Conservation (phyloP, 2,329 filamentous ascomycete genomes). For the Lecanicillium sp. region DNA sequence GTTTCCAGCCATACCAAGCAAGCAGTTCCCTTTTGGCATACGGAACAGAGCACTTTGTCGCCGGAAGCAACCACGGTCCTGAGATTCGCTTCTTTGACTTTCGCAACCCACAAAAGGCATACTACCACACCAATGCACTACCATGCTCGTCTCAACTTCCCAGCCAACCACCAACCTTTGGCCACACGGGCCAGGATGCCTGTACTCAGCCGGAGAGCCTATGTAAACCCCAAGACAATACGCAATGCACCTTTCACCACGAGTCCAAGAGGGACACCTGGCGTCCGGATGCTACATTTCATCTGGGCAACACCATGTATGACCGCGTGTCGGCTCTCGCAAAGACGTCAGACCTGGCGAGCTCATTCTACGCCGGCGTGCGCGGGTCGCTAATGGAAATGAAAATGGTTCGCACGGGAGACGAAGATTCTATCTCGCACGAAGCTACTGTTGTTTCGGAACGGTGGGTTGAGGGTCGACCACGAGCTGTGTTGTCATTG, state of each 20-base stretch:
- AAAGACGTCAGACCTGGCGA: background rate
- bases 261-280: background rate
- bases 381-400: background rate
- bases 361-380: background rate
- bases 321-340: background rate
- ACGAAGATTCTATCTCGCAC: too few relatives aligned
- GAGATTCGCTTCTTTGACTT: constrained; percentile 46
- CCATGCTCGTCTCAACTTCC: constrained; percentile 33
- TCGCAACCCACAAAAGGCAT: constrained; percentile 35
- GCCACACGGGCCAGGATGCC: constrained; percentile 6
- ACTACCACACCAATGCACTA: constrained; percentile 39
- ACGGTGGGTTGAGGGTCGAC: background rate
- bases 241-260: constrained; percentile 26
- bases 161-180: constrained; percentile 23
- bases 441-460: background rate
- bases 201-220: background rate
- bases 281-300: background rate
- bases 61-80: constrained; percentile 34
- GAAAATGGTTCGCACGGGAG: background rate
- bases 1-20: constrained; percentile 37
- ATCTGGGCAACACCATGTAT: background rate
- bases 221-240: constrained; percentile 7
- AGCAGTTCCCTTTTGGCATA: constrained; percentile 40
- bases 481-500: background rate
- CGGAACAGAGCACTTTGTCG: constrained; percentile 42